Evolutionary conservation across 148 eudicot species (phyloP).

Genomic region (Bassia scoparia): DNA sequence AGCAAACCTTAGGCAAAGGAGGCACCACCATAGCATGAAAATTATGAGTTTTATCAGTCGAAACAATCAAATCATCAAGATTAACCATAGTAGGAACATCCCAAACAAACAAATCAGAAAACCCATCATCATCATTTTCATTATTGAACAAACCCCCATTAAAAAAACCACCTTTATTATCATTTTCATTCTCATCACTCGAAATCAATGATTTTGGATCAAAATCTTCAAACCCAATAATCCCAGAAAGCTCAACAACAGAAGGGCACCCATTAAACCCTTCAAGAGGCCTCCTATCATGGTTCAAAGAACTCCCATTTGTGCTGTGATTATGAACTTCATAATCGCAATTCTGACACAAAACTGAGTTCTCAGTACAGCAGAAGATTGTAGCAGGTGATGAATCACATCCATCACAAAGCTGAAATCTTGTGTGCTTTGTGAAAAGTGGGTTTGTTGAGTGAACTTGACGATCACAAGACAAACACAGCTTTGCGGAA

Average conservation of each 20-base stretch:
- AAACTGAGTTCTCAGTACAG: slow-evolving; percentile 39
- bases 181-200: slow-evolving; percentile 15
- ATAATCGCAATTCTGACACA: slow-evolving; percentile 88
- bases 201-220: slow-evolving; percentile 18
- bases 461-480: slow-evolving; percentile 74
- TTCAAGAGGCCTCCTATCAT: slow-evolving; percentile 71
- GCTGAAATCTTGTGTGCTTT: slow-evolving; percentile 63
- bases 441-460: slow-evolving; percentile 65
- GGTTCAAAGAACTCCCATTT: slow-evolving; percentile 9
- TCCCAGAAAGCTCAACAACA: slow-evolving; percentile 40
- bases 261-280: slow-evolving; percentile 70
- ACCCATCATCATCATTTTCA: slow-evolving; percentile 30
- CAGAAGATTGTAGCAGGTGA: slow-evolving; percentile 66
- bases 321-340: slow-evolving; percentile 50
- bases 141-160: slow-evolving; percentile 17
- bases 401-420: slow-evolving; percentile 65
- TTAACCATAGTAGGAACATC: slow-evolving; percentile 29
- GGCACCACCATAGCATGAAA: slow-evolving; percentile 39
- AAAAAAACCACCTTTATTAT: slow-evolving; percentile 16
- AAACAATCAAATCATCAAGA: slow-evolving; percentile 42
- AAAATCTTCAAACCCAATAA: slow-evolving; percentile 56
- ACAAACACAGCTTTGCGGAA: slow-evolving; percentile 67
- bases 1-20: slow-evolving; percentile 34
- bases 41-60: slow-evolving; percentile 23
- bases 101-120: slow-evolving; percentile 37